These are phyloP conservation scores for Alternaria brassicae DNA, from an alignment of 2,329 filamentous ascomycete genomes.

Conservation along the genomic window DNA sequence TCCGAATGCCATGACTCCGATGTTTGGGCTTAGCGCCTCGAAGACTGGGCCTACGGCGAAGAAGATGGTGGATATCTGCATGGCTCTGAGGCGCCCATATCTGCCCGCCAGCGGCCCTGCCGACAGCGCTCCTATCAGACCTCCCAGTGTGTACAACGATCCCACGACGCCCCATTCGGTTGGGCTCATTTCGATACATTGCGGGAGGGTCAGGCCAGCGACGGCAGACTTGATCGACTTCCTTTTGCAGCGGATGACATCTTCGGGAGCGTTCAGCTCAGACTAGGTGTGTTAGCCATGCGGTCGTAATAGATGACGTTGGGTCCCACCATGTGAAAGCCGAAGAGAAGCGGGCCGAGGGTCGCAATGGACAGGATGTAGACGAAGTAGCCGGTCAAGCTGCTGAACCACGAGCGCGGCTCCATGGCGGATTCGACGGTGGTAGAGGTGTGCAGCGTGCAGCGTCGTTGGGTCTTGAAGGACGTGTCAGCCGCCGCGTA, in stretches of 20 bases:
- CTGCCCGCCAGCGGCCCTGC: conserved; percentile 80
- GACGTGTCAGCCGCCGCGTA: conserved; percentile 13
- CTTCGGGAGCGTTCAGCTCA: conserved; percentile 93
- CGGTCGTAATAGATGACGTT: background rate
- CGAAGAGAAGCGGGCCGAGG: conserved; percentile 89
- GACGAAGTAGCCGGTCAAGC: conserved; percentile 77
- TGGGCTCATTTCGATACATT: conserved; percentile 88
- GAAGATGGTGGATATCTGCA: conserved; percentile 78
- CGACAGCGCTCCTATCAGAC: conserved; percentile 79
- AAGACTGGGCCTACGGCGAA: conserved; percentile 78
- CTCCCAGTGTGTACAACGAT: conserved; percentile 90
- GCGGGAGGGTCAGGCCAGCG: conserved; percentile 59
- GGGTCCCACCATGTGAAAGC: conserved; percentile 79
- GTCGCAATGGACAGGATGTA: conserved; percentile 78
- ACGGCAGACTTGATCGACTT: conserved; percentile 57
- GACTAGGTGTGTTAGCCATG: conserved; percentile 62
- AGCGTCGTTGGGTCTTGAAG: background rate
- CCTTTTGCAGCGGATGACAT: conserved; percentile 86
- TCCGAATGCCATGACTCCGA: conserved; percentile 73
- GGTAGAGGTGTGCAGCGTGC: conserved; percentile 6
- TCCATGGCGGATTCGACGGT: conserved; percentile 43
- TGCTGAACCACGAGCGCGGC: conserved; percentile 50
- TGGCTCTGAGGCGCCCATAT: conserved; percentile 76
- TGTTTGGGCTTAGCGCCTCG: conserved; percentile 74
- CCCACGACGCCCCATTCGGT: conserved; percentile 84